Conservation (phyloP, 345 rosid genomes). For the Eucalyptus paniculata region DNA sequence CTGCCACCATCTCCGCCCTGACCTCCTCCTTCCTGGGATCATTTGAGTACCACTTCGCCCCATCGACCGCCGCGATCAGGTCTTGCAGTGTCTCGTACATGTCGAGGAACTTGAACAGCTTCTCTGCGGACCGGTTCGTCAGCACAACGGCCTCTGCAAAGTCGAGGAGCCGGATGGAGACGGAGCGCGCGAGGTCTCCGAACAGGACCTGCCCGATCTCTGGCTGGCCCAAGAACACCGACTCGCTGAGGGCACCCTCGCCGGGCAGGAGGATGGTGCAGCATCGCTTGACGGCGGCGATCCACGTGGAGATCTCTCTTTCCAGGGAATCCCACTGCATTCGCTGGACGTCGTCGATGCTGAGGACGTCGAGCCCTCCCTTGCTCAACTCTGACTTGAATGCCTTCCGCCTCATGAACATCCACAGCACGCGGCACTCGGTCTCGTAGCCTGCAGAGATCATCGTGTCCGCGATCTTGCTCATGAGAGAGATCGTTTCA, state of each 20-base stretch:
- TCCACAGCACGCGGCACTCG: conserved; percentile 50
- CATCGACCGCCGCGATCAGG: conserved; percentile 10
- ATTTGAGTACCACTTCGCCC: background rate
- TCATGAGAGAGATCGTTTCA: conserved; percentile 27
- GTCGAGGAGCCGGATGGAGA: conserved; percentile 39
- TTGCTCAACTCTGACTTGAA: conserved; percentile 30
- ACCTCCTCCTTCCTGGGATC: conserved; percentile 13
- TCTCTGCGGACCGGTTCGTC: conserved; percentile 58
- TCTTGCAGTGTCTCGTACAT: conserved; percentile 66
- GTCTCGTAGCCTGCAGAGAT: conserved; percentile 55
- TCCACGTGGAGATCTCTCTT: conserved; percentile 58
- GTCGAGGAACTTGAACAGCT: conserved; percentile 72
- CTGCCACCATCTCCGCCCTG: conserved; percentile 14
- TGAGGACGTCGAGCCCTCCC: conserved; percentile 46
- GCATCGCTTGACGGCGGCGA: conserved; percentile 35
- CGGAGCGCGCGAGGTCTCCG: conserved; percentile 28
- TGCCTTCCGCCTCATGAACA: conserved; percentile 32
- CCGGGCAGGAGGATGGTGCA: conserved; percentile 21
- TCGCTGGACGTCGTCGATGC: conserved; percentile 60
- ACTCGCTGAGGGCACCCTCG: conserved; percentile 34
- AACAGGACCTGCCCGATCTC: conserved; percentile 19
- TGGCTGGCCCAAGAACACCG: conserved; percentile 21
- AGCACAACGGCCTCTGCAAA: conserved; percentile 54
- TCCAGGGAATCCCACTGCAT: conserved; percentile 69
- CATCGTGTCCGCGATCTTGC: conserved; percentile 46